Base-by-base conservation (phyloP, 2,329 filamentous ascomycete genomes). In the Xylaria sp. region DNA sequence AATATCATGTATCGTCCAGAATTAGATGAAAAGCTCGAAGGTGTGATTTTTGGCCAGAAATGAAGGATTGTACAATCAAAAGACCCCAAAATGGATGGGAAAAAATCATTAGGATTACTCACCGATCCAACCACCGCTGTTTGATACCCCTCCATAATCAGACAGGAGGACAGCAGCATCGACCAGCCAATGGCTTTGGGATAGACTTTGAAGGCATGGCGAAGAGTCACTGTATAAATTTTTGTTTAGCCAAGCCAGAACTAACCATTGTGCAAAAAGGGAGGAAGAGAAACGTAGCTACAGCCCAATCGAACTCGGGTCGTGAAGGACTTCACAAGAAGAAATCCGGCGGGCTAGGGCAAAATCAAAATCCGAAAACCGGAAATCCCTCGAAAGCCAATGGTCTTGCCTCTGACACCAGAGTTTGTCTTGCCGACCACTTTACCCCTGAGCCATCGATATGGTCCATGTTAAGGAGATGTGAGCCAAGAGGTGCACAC, bases 151-250 rank as follows among this genome's bases (percentile, higher is more conserved):
- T 78, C 77, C 73, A 79, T 83, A 62, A 83, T 79, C 36, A 83
- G 78, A 55, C 80, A 81, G 20, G 79, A 80, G 1, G 82, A 83
- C 2, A 83, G 78, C 28, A 83, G 71, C 68, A 83, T 75, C 0
- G 82, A 83, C 79, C 82, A 83, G 63, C 72, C 78, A 39, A 83
- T 79, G 52, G 82, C 82, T 70, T 82, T 82, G 25, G 81, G 81
- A 59, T 83, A 85, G 9, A 84, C 77, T 67, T 77, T 82, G 65
- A 85, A 72, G 1, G 83, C 78, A 62, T 82, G 74, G 23, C 74
- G 70, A 43, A 83, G 76, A 15, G 75, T 79, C 75, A 83, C 71
- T 72, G 15, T n/a, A 56, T 12, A 9, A 10, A 0, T 52, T 48
- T 23, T 31, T 18, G 57, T 33, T 57, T 36, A 68, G 54, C 39